Evolutionary conservation across 1,284 basidiomycete species (phyloP).

Genomic region (Malassezia sympodialis): DNA sequence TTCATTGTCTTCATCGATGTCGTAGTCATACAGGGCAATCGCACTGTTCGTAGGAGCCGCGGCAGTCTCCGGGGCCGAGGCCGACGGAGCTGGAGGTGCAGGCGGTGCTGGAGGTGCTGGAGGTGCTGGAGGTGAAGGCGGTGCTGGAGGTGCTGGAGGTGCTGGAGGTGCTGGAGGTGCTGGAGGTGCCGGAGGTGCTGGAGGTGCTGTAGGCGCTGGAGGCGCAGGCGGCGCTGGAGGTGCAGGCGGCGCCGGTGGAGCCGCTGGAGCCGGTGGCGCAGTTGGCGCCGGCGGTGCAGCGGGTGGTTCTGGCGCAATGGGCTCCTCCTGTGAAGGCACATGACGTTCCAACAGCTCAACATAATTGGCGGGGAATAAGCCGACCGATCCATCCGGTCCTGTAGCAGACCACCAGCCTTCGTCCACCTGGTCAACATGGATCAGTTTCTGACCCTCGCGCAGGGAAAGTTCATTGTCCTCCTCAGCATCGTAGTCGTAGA

Average conservation of each 20-base stretch:
- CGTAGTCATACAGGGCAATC: constrained; percentile 46
- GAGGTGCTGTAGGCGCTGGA: too few species aligned
- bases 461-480: constrained; percentile 40
- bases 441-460: constrained; percentile 33
- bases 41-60: constrained; percentile 22
- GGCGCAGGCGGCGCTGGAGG: constrained; percentile 14
- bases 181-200: constrained; percentile 6
- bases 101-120: constrained; percentile 19
- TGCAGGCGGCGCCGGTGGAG: constrained; percentile 14
- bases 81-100: constrained; percentile 18
- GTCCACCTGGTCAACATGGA: constrained; percentile 37
- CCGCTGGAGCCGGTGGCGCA: too few species aligned
- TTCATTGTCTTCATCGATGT: constrained; percentile 45
- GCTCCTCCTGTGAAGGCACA: not conserved
- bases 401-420: constrained; percentile 47
- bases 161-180: constrained; percentile 22
- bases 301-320: constrained; percentile 5
- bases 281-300: constrained; percentile 10
- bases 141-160: constrained; percentile 17
- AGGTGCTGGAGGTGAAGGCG: constrained; percentile 13
- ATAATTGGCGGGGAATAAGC: constrained; percentile 44
- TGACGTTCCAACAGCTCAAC: constrained; percentile 31
- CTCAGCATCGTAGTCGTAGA: constrained; percentile 42
- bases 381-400: constrained; percentile 30
- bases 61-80: constrained; percentile 17